Conservation (phyloP, 2,329 filamentous ascomycete genomes). For the Mollisia scopiformis region DNA sequence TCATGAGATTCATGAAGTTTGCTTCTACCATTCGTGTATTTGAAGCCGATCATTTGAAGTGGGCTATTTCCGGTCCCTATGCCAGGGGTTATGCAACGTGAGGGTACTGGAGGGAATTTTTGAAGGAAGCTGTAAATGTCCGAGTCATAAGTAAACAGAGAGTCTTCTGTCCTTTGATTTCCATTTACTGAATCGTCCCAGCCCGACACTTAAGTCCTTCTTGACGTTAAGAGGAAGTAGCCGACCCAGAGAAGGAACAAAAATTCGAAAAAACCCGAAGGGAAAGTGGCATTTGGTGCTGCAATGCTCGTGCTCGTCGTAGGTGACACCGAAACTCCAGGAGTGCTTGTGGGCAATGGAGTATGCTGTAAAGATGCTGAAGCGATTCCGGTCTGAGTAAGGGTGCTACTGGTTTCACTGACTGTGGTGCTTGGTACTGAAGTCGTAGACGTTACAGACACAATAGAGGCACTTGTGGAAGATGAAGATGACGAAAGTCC, state of each 20-base stretch:
- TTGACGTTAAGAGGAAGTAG: background rate
- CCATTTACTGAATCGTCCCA: too few relatives aligned
- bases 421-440: background rate
- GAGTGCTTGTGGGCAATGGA: constrained; percentile 4
- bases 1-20: too few relatives aligned
- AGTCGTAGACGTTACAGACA: background rate
- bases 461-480: background rate
- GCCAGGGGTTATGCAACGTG: too few relatives aligned
- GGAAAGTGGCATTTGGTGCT: background rate
- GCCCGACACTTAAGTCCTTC: too few relatives aligned
- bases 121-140: too few relatives aligned
- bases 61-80: too few relatives aligned
- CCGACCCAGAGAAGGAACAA: background rate
- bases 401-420: background rate
- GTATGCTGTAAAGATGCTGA: constrained; percentile 13
- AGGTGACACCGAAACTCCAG: background rate
- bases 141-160: too few relatives aligned
- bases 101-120: too few relatives aligned
- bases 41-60: too few relatives aligned
- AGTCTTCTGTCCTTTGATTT: too few relatives aligned
- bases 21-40: too few relatives aligned
- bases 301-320: background rate
- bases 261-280: background rate
- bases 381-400: constrained; percentile 10
- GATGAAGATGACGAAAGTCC: background rate